Percentiles rank a stretch among this genome's conserved stretches.
These are phyloP conservation scores for Erythrophleum fordii DNA, from an alignment of 306 rosid species.

Conservation along the genomic window DNA sequence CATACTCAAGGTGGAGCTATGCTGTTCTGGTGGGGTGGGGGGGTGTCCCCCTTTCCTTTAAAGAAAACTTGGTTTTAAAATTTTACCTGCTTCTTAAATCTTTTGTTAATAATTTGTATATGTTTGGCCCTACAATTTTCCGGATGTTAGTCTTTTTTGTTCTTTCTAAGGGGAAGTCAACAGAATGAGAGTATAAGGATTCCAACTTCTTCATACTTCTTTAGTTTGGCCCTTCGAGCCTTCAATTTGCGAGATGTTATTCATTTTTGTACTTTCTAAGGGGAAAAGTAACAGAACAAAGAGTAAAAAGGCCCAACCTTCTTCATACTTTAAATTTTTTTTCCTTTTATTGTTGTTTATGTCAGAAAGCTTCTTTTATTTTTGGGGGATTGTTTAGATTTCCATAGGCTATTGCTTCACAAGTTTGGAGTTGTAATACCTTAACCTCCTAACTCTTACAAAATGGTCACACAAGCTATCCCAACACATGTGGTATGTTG, in stretches of 20 bases:
- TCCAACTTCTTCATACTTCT: not conserved
- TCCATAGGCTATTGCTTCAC: slow-evolving; percentile 70
- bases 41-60: not conserved
- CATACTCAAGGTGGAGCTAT: not conserved
- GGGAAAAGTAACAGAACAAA: no score
- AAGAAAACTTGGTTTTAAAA: not conserved
- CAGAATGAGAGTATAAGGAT: not conserved
- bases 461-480: no score
- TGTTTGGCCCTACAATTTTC: not conserved
- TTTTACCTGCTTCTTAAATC: not conserved
- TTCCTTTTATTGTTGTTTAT: not conserved
- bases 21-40: not conserved
- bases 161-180: slow-evolving; percentile 1
- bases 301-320: no score
- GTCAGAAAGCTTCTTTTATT: not conserved
- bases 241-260: no score
- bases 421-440: slow-evolving; percentile 54
- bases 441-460: no score
- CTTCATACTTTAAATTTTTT: no score
- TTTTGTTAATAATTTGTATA: not conserved
- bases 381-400: no score
- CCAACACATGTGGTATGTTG: no score
- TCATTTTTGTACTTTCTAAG: no score
- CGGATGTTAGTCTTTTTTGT: not conserved
- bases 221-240: no score